Percentiles rank a stretch among this genome's conserved stretches.
Conservation (phyloP, 805 yeast genomes). For the Zygosaccharomyces pseudorouxii region DNA sequence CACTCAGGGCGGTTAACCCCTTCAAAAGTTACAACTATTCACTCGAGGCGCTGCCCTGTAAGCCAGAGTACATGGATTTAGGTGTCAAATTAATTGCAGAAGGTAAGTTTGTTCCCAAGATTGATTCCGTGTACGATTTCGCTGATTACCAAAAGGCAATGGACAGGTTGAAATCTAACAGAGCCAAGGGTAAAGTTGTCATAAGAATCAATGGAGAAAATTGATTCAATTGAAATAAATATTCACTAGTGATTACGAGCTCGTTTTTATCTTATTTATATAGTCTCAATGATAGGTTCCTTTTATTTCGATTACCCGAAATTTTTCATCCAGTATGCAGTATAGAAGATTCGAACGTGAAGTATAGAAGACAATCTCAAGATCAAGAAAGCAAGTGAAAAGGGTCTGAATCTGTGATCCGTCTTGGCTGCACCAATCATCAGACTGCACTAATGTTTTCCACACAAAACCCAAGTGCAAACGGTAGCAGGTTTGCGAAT, state of each 20-base stretch:
- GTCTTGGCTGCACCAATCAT: neutral
- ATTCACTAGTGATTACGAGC: neutral
- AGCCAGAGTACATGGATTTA: conserved; percentile 18
- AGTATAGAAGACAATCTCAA: neutral
- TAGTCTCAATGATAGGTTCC: neutral
- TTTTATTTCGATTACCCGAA: conserved; percentile 2
- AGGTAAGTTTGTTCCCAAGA: conserved; percentile 38
- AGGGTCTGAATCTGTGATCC: neutral
- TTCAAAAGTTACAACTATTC: conserved; percentile 33
- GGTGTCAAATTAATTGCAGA: conserved; percentile 23
- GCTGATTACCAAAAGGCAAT: conserved; percentile 49
- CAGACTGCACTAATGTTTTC: conserved; percentile 12
- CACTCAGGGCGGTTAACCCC: conserved; percentile 21
- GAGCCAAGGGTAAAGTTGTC: conserved; percentile 62
- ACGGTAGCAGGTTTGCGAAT: conserved; percentile 20
- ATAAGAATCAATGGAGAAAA: conserved; percentile 15
- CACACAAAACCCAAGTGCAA: conserved; percentile 9
- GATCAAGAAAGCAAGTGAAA: neutral
- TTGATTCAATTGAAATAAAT: neutral
- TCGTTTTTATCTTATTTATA: neutral
- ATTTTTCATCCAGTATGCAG: neutral
- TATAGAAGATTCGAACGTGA: neutral
- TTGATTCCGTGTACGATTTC: conserved; percentile 53
- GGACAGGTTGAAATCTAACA: conserved; percentile 42
- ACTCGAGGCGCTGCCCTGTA: conserved; percentile 11